phyloP scores from a whole-genome alignment of 768 basidiomycete species.

The Albatrellus ellisii region DNA sequence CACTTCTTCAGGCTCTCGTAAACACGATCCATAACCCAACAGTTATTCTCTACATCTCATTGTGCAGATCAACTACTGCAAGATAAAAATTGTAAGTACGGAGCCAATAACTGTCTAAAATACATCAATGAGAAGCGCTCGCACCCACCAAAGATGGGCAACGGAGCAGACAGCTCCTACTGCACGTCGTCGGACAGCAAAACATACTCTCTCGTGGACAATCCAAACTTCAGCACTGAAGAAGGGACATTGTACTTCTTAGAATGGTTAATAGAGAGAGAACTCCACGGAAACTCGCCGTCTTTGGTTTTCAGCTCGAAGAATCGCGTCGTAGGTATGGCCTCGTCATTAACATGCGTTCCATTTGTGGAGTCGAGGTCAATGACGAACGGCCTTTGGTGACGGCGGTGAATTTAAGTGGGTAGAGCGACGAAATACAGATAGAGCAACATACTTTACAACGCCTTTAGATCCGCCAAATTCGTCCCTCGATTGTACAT shows the following conservation, averaged over 20 bases:
- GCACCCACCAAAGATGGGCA: too few relatives aligned
- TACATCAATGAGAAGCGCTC: too few relatives aligned
- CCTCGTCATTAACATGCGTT: conserved; percentile 80
- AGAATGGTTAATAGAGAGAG: too few relatives aligned
- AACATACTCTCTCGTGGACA: conserved; percentile 2
- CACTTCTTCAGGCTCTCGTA: too few relatives aligned
- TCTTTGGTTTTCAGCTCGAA: conserved; percentile 49
- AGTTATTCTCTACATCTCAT: too few relatives aligned
- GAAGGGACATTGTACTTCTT: too few relatives aligned
- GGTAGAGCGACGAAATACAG: not conserved
- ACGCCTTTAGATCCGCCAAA: conserved; percentile 65
- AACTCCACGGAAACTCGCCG: conserved; percentile 35
- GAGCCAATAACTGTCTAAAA: too few relatives aligned
- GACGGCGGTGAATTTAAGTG: conserved; percentile 1
- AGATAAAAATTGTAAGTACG: too few relatives aligned
- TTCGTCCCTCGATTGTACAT: conserved; percentile 79
- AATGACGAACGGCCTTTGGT: conserved; percentile 80
- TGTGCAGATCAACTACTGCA: too few relatives aligned
- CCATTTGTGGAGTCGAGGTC: conserved; percentile 98
- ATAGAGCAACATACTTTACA: conserved; percentile 67
- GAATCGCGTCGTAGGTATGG: conserved; percentile 66
- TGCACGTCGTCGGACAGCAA: conserved; percentile 1
- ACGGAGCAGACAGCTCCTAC: too few relatives aligned
- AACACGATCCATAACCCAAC: too few relatives aligned
- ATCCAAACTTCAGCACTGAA: conserved; percentile 1